Percentiles rank a stretch among this genome's conserved stretches.
Evolutionary conservation across 2,329 filamentous ascomycete genomes (phyloP).

Genomic region (Xylaria digitata): DNA sequence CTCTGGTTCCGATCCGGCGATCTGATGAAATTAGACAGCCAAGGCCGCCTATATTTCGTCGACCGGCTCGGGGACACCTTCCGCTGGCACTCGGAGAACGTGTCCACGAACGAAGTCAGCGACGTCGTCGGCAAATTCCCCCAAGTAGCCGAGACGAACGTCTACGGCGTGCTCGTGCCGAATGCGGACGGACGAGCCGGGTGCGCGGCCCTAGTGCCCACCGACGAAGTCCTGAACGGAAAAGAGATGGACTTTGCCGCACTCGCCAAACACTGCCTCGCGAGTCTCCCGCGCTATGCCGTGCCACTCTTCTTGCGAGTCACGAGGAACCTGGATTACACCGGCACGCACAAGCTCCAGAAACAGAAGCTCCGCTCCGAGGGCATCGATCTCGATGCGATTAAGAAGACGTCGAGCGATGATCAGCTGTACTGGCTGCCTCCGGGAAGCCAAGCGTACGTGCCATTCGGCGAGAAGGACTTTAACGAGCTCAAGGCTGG

Average conservation of each 20-base stretch:
- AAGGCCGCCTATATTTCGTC: slow-evolving; percentile 75
- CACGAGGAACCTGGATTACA: slow-evolving; percentile 55
- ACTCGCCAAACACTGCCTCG: slow-evolving; percentile 52
- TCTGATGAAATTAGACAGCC: slow-evolving; percentile 66
- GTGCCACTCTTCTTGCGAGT: slow-evolving; percentile 58
- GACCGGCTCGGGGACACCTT: slow-evolving; percentile 79
- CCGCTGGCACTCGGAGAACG: slow-evolving; percentile 68
- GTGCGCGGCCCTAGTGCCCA: slow-evolving; percentile 55
- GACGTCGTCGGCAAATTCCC: slow-evolving; percentile 55
- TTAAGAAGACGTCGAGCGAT: slow-evolving; percentile 48
- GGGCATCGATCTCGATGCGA: slow-evolving; percentile 55
- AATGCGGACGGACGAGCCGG: slow-evolving; percentile 58
- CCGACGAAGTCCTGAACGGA: slow-evolving; percentile 48
- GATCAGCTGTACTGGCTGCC: slow-evolving; percentile 56
- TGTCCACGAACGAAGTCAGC: slow-evolving; percentile 58
- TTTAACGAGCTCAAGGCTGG: slow-evolving; percentile 49
- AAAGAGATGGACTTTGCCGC: slow-evolving; percentile 48
- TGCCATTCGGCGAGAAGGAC: slow-evolving; percentile 53
- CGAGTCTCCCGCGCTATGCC: slow-evolving; percentile 57
- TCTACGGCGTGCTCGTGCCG: slow-evolving; percentile 57
- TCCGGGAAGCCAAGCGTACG: slow-evolving; percentile 48
- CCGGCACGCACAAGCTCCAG: slow-evolving; percentile 58
- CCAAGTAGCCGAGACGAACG: slow-evolving; percentile 56
- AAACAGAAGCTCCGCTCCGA: slow-evolving; percentile 56
- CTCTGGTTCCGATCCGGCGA: slow-evolving; percentile 76